Conservation (phyloP, 2,329 filamentous ascomycete genomes). For the Nemania bipapillata region DNA sequence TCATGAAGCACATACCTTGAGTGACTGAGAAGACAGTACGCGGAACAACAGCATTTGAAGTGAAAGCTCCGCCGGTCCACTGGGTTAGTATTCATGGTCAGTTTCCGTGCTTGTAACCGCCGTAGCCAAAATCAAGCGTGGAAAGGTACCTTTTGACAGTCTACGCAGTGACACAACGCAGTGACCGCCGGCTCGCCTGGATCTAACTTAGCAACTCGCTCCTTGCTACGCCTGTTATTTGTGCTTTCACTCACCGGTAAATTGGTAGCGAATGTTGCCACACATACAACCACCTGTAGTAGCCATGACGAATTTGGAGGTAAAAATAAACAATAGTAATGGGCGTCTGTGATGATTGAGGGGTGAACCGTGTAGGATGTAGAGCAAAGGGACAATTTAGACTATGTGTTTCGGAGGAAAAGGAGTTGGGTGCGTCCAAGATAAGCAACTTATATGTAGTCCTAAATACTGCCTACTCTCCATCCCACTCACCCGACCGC, state of each 20-base stretch:
- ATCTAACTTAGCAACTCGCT: conserved; percentile 9
- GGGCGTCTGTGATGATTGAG: neutral
- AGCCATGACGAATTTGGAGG: conserved; percentile 11
- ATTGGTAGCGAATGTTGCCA: conserved; percentile 25
- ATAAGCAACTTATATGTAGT: neutral
- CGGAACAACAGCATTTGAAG: conserved; percentile 24
- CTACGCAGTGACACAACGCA: conserved; percentile 27
- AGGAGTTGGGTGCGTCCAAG: neutral
- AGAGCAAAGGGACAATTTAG: neutral
- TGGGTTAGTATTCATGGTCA: conserved; percentile 1
- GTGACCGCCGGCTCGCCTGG: conserved; percentile 25
- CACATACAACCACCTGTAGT: conserved; percentile 30
- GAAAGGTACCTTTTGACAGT: conserved; percentile 25
- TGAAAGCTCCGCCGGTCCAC: conserved; percentile 26
- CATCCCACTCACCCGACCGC: conserved; percentile 1
- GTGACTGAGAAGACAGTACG: conserved; percentile 23
- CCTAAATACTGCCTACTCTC: neutral
- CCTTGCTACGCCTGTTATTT: neutral
- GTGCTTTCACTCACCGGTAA: conserved; percentile 19
- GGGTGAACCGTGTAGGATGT: neutral
- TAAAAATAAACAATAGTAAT: too few species aligned
- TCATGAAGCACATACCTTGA: conserved; percentile 17
- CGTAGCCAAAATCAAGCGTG: too few species aligned
- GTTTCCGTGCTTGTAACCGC: neutral
- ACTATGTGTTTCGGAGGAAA: neutral